These are phyloP conservation scores for Myrmaecium sp. DNA, from an alignment of 2,329 filamentous ascomycete species.

Conservation along the genomic window DNA sequence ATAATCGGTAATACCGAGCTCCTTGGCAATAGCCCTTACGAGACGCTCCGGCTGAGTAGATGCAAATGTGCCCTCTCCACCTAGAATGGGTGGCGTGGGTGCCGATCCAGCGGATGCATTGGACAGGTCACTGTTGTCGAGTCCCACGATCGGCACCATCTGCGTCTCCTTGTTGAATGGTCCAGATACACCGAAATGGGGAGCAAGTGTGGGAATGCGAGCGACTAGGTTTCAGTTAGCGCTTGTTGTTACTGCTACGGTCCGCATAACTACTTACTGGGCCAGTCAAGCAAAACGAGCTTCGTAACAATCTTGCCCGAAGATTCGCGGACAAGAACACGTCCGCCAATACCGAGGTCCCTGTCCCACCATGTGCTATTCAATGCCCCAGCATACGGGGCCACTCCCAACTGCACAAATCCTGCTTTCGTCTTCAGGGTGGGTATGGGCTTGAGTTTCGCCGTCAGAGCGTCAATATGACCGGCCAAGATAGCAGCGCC, in stretches of 20 bases:
- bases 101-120: slow-evolving; percentile 18
- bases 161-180: slow-evolving; percentile 79
- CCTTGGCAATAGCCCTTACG: slow-evolving; percentile 62
- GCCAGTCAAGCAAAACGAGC: slow-evolving; percentile 86
- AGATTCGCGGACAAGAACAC: slow-evolving; percentile 65
- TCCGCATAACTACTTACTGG: slow-evolving; percentile 33
- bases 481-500: slow-evolving; percentile 79
- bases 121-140: slow-evolving; percentile 52
- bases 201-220: slow-evolving; percentile 76
- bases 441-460: slow-evolving; percentile 77
- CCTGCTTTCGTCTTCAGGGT: slow-evolving; percentile 70
- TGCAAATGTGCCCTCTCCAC: slow-evolving; percentile 54
- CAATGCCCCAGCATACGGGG: slow-evolving; percentile 77
- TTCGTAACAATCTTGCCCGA: slow-evolving; percentile 61
- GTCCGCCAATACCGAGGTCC: slow-evolving; percentile 77
- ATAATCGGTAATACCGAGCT: slow-evolving; percentile 59
- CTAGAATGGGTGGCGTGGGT: slow-evolving; percentile 32
- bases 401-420: slow-evolving; percentile 77
- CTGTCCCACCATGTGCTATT: slow-evolving; percentile 95
- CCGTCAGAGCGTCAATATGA: slow-evolving; percentile 83
- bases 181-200: slow-evolving; percentile 71
- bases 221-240: slow-evolving; percentile 38
- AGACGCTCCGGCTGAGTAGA: slow-evolving; percentile 72
- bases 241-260: slow-evolving; percentile 5
- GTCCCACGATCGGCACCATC: slow-evolving; percentile 81